Evolutionary conservation across 1,139 yeast species (phyloP).

Genomic region (Blastobotrys malaysiensis): DNA sequence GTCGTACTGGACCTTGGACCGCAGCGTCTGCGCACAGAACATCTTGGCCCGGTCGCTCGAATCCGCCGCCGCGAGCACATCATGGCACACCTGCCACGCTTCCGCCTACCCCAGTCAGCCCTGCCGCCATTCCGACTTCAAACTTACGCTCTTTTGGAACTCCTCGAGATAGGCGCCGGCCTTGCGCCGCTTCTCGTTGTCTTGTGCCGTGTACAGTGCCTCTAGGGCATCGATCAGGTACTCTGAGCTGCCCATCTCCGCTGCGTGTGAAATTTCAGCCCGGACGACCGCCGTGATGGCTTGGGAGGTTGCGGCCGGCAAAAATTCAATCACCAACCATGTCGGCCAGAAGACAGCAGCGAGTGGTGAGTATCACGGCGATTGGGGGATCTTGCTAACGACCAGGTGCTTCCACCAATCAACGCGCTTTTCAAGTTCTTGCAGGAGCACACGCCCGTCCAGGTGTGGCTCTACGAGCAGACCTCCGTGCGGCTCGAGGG

Average conservation of each 20-base stretch:
- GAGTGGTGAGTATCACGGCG: conserved; percentile 34
- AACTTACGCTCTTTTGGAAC: conserved; percentile 64
- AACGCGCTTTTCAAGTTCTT: conserved; percentile 81
- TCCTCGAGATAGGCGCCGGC: conserved; percentile 67
- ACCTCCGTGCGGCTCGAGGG: conserved; percentile 75
- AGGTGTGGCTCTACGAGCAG: conserved; percentile 88
- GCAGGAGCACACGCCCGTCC: conserved; percentile 74
- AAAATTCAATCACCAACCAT: neutral
- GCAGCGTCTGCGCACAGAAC: conserved; percentile 86
- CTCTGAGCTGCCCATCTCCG: neutral
- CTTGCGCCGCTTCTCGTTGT: conserved; percentile 46
- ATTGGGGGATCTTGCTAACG: conserved; percentile 6
- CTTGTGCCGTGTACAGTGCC: conserved; percentile 55
- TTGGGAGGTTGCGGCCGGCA: neutral
- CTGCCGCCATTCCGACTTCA: neutral
- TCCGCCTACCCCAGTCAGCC: conserved; percentile 25
- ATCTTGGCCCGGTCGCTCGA: conserved; percentile 46
- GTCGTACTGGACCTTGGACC: conserved; percentile 74
- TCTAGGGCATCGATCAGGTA: conserved; percentile 32
- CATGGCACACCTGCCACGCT: conserved; percentile 38
- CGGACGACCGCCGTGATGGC: neutral
- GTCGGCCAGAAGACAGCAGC: conserved; percentile 31
- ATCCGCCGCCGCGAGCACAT: conserved; percentile 26
- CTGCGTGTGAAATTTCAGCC: neutral
- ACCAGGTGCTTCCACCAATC: conserved; percentile 76